A percentile compares a stretch with the other conserved stretches of the same genome.
phyloP scores from a whole-genome alignment of 2,329 filamentous ascomycete species.

The Cordyceps tenuipes region DNA sequence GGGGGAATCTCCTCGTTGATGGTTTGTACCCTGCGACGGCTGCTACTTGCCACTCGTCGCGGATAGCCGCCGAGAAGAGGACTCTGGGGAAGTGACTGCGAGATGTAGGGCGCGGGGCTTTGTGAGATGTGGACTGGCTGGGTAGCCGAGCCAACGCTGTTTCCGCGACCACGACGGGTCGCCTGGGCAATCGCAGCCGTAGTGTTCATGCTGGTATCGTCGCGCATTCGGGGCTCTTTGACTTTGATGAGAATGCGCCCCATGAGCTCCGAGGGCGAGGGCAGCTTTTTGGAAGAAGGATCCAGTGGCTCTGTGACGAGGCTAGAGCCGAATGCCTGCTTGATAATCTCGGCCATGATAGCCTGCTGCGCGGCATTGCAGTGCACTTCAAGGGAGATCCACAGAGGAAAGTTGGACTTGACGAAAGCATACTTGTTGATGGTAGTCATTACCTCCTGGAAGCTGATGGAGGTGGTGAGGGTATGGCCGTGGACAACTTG shows the following conservation, averaged over 20 bases:
- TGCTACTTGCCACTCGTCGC: conserved; percentile 41
- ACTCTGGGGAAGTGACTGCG: conserved; percentile 45
- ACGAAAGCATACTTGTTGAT: conserved; percentile 93
- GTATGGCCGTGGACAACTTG: conserved; percentile 88
- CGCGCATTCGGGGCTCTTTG: conserved; percentile 58
- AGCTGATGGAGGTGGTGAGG: conserved; percentile 79
- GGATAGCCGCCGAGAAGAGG: conserved; percentile 43
- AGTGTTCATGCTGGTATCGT: conserved; percentile 37
- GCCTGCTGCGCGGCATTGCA: conserved; percentile 77
- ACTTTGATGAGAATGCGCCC: conserved; percentile 87
- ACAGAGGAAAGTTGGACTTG: conserved; percentile 79
- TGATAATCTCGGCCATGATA: conserved; percentile 85
- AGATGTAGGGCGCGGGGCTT: conserved; percentile 38
- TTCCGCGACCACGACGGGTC: conserved; percentile 48
- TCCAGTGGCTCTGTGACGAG: conserved; percentile 71
- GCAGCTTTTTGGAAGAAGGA: conserved; percentile 58
- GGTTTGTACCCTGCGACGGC: conserved; percentile 40
- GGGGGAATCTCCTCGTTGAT: conserved; percentile 50
- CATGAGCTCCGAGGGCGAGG: conserved; percentile 78
- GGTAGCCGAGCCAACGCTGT: conserved; percentile 67
- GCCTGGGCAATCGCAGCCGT: conserved; percentile 24
- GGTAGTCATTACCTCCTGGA: conserved; percentile 83
- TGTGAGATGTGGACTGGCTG: conserved; percentile 46
- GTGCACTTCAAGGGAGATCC: conserved; percentile 93
- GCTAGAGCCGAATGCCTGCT: conserved; percentile 69